Conservation (phyloP, 169 alveolate genomes). For the Babesia bigemina region DNA sequence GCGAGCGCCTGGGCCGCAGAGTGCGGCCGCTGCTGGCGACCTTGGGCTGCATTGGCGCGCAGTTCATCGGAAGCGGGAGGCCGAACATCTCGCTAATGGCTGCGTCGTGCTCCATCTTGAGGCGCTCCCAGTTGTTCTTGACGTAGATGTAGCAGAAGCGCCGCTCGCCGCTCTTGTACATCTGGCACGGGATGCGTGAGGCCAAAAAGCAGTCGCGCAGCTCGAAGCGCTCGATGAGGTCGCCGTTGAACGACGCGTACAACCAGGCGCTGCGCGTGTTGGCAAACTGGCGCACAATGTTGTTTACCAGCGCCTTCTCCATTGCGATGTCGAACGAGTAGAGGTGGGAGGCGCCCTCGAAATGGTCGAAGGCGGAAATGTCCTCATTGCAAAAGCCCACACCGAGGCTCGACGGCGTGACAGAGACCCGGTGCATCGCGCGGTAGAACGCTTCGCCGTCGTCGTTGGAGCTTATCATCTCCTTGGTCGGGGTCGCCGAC, state of each 20-base stretch:
- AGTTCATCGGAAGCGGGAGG: not conserved
- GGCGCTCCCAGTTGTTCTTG: conserved; percentile 77
- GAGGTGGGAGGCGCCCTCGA: conserved; percentile 85
- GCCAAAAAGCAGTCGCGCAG: conserved; percentile 69
- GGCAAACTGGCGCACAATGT: conserved; percentile 72
- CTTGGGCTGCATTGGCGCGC: too few species aligned
- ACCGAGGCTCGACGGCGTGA: conserved; percentile 13
- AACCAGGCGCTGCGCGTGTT: conserved; percentile 72
- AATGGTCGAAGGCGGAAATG: conserved; percentile 76
- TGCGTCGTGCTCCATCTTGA: conserved; percentile 25
- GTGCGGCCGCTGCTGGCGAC: not conserved
- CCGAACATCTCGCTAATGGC: not conserved
- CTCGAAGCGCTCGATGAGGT: conserved; percentile 72
- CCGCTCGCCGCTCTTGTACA: conserved; percentile 83
- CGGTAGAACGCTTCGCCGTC: conserved; percentile 15
- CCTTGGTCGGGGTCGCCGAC: conserved; percentile 11
- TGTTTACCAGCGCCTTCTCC: conserved; percentile 84
- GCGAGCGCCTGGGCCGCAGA: not conserved
- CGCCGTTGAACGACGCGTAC: conserved; percentile 72
- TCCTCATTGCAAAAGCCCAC: conserved; percentile 83
- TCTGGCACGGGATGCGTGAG: conserved; percentile 78
- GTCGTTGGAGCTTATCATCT: not conserved
- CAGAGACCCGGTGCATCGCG: conserved; percentile 18
- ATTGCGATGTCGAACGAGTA: conserved; percentile 86
- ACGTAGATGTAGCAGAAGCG: conserved; percentile 82